Conservation (phyloP, 768 basidiomycete genomes). For the Mycena maculata region DNA sequence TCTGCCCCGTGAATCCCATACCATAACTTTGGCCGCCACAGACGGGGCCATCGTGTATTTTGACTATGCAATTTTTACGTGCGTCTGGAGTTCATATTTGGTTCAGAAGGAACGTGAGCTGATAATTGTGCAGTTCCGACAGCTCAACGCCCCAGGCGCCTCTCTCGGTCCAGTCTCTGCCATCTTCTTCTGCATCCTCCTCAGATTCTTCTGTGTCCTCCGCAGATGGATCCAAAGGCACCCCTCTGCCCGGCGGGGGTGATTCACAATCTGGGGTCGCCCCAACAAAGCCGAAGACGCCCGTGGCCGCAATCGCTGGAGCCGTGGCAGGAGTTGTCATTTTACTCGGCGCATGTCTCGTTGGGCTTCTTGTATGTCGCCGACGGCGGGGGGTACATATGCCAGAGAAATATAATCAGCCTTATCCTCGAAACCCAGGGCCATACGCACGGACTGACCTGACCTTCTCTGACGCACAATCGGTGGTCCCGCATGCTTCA, state of each 20-base stretch:
- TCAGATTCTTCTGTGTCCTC: background rate
- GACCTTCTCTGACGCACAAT: too few relatives aligned
- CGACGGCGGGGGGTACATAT: background rate
- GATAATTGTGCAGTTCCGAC: constrained; percentile 15
- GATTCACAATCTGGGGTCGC: background rate
- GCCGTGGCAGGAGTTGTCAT: constrained; percentile 9
- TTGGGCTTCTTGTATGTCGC: background rate
- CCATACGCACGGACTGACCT: too few relatives aligned
- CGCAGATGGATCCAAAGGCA: background rate
- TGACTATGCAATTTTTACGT: constrained; percentile 31
- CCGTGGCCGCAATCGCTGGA: constrained; percentile 13
- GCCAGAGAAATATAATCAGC: too few relatives aligned
- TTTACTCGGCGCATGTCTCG: background rate
- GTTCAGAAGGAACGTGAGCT: background rate
- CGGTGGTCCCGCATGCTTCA: too few relatives aligned
- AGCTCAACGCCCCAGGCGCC: constrained; percentile 15
- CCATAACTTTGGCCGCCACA: background rate
- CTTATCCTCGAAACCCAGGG: too few relatives aligned
- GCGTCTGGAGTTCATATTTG: background rate
- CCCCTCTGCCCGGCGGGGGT: background rate
- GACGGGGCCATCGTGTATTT: constrained; percentile 10
- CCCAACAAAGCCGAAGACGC: background rate
- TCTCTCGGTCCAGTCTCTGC: constrained; percentile 4
- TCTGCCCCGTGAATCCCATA: constrained; percentile 9
- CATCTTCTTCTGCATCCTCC: background rate